These are phyloP conservation scores for Emergomyces pasteurianus DNA, from an alignment of 2,329 filamentous ascomycete genomes.

Conservation along the genomic window DNA sequence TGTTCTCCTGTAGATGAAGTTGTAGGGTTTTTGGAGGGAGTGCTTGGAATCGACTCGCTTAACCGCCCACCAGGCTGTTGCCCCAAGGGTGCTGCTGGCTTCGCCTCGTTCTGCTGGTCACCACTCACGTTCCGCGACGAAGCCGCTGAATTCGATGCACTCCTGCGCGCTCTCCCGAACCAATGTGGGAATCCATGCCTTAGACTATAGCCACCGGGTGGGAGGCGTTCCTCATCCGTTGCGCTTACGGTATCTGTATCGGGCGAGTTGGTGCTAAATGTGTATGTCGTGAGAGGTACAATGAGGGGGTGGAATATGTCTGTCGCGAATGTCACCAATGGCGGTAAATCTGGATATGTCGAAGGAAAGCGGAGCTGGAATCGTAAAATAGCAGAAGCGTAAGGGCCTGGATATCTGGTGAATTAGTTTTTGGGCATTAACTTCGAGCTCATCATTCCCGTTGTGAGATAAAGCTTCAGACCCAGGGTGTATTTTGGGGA, in stretches of 20 bases:
- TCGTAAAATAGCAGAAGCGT: constrained; percentile 72
- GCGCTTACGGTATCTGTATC: constrained; percentile 69
- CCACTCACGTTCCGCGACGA: constrained; percentile 34
- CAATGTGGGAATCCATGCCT: constrained; percentile 83
- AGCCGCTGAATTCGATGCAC: constrained; percentile 21
- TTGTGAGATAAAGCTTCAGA: background rate
- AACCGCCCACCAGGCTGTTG: background rate
- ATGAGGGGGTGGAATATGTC: constrained; percentile 94
- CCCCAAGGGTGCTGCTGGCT: background rate
- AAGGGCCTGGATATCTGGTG: constrained; percentile 53
- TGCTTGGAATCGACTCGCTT: constrained; percentile 5
- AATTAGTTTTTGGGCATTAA: background rate
- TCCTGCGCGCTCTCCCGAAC: constrained; percentile 55
- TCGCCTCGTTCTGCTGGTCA: constrained; percentile 18
- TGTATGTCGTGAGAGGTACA: constrained; percentile 87
- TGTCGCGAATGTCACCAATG: constrained; percentile 75
- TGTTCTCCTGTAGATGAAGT: background rate
- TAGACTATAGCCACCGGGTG: constrained; percentile 81
- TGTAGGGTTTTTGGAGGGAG: background rate
- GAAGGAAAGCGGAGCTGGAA: constrained; percentile 83
- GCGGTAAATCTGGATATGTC: constrained; percentile 65
- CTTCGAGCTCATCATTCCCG: background rate
- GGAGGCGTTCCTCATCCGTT: constrained; percentile 68
- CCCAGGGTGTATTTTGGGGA: background rate
- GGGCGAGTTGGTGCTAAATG: constrained; percentile 69